Base-by-base conservation (phyloP, 441 rosid species). In the Erodium texanum region DNA sequence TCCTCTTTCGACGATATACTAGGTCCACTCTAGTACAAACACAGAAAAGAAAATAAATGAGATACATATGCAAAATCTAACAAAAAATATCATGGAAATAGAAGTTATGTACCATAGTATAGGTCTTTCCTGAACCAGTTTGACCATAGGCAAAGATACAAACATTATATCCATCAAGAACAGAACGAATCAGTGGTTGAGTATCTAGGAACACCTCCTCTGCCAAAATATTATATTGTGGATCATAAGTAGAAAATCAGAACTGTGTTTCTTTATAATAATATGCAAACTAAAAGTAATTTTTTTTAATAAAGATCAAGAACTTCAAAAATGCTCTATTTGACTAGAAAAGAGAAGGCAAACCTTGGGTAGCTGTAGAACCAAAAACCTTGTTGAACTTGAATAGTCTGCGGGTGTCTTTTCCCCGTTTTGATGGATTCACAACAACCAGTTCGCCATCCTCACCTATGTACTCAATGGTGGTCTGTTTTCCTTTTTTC, bases 41-140 rank as follows among this genome's bases (percentile, higher is more conserved):
- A 74, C 61, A 50, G 20, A 67, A 74, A 41, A 63, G 68, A 59
- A 38, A 68, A 66, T 23, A 56, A 64, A 59, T 62, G 65, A 68
- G 70, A 45, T 36, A 32, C 64, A 66, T 63, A 14, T 68, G 62
- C 54, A 75, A 24, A 69, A 61, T 84, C 89, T 73, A 87, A 80
- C 18, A 24, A 61, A 61, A 61, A 14, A 11, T 12, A 5, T 4
- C 14, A 61, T n/a, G n/a, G 16, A 7, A 61, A 61, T 24, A 12
- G 29, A 24, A 50, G 70, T 76, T 68, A 96, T 96, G 77, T 88
- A 92, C 74, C 89, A 94, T 88, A 0, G 99, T 93, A 79, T 85
- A 93, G 74, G 99, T 93, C 81, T 93, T 93, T 52, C 97, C 99
- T 34, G 99, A 93, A 59, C 97, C 97, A 72, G 99, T 93, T 87